Percentiles rank a stretch among this genome's conserved stretches.
phyloP scores from a whole-genome alignment of 257 asterid species.

The Solanum ossicruentum region DNA sequence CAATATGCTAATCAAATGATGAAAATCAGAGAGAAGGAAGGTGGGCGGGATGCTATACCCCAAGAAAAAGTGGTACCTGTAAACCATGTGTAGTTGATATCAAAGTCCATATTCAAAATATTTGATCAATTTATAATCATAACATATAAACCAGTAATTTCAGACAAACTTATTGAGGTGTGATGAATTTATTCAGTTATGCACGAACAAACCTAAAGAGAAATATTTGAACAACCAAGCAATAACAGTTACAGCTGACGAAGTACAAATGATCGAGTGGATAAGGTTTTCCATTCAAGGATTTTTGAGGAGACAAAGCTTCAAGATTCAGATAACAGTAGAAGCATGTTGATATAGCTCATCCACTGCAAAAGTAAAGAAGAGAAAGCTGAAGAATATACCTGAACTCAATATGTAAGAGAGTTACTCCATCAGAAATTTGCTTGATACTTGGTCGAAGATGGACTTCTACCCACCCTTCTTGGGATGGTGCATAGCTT shows the following conservation, averaged over 20 bases:
- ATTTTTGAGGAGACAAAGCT: not conserved
- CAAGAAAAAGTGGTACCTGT: not conserved
- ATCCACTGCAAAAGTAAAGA: not conserved
- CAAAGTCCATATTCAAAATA: not conserved
- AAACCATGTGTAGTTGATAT: not conserved
- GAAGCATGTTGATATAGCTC: not conserved
- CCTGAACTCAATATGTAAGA: constrained; percentile 61
- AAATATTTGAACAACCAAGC: not conserved
- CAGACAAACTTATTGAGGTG: not conserved
- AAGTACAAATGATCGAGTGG: not conserved
- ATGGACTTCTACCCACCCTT: constrained; percentile 87
- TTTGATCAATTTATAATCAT: not conserved
- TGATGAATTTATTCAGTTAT: not conserved
- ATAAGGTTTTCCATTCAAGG: not conserved
- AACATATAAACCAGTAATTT: not conserved
- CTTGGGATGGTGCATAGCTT: constrained; percentile 46
- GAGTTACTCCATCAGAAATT: constrained; percentile 30
- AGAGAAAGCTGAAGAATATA: constrained; percentile 7
- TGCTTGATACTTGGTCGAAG: constrained; percentile 55
- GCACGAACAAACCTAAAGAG: not conserved
- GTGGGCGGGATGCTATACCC: not conserved
- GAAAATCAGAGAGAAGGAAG: not conserved
- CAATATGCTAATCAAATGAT: not conserved
- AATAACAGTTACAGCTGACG: not conserved
- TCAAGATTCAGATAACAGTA: not conserved